Percentiles rank a stretch among this genome's conserved stretches.
Evolutionary conservation across 805 yeast species (phyloP).

Genomic region (Maudiozyma serrabonitensis): DNA sequence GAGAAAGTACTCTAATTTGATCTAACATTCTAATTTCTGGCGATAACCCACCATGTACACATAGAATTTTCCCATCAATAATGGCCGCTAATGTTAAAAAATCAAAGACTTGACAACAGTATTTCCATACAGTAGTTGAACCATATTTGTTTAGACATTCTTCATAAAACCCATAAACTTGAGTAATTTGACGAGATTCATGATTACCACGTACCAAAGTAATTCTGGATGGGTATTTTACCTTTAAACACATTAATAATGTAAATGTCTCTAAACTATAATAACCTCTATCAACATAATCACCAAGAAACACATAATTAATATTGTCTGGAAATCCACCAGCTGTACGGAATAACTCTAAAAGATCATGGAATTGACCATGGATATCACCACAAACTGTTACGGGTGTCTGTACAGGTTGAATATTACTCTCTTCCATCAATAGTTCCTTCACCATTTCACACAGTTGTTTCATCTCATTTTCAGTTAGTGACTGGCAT

Average conservation of each 20-base stretch:
- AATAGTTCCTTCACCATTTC: conserved; percentile 88
- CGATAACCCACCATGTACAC: conserved; percentile 96
- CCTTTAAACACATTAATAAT: conserved; percentile 84
- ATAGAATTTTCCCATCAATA: conserved; percentile 84
- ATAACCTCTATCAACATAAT: conserved; percentile 96
- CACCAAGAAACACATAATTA: conserved; percentile 84
- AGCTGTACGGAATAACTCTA: conserved; percentile 79
- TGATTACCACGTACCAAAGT: conserved; percentile 97
- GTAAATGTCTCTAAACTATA: conserved; percentile 92
- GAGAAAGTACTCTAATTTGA: conserved; percentile 83
- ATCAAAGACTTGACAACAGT: conserved; percentile 93
- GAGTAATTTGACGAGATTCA: conserved; percentile 96
- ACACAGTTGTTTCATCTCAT: conserved; percentile 93
- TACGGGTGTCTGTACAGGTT: conserved; percentile 87
- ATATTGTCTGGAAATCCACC: conserved; percentile 88
- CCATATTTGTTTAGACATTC: conserved; percentile 92
- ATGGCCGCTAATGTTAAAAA: conserved; percentile 90
- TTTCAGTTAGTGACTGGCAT: conserved; percentile 79
- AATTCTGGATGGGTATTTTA: conserved; percentile 71
- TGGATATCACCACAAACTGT: conserved; percentile 97
- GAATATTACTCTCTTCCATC: conserved; percentile 94
- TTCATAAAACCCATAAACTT: conserved; percentile 95
- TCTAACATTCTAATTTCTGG: conserved; percentile 97
- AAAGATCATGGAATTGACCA: conserved; percentile 92
- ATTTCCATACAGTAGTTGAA: conserved; percentile 90